These are phyloP conservation scores for Alternaria sp. DNA, from an alignment of 2,329 filamentous ascomycete genomes.

Conservation along the genomic window DNA sequence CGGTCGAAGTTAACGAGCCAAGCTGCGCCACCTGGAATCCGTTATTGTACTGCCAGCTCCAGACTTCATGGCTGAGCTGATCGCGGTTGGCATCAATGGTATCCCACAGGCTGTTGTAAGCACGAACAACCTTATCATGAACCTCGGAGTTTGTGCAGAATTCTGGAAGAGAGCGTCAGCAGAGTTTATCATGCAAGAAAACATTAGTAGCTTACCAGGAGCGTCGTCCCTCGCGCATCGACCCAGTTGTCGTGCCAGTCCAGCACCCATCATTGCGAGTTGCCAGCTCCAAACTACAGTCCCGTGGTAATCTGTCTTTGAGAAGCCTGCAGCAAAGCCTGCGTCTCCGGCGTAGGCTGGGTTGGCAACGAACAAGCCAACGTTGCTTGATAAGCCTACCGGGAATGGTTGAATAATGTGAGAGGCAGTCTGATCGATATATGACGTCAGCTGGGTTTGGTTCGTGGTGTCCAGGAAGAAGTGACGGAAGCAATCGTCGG, in stretches of 20 bases:
- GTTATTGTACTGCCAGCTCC: conserved; percentile 67
- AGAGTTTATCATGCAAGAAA: background rate
- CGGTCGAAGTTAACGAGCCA: conserved; percentile 60
- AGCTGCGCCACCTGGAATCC: conserved; percentile 62
- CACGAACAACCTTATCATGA: conserved; percentile 55
- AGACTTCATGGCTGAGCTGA: conserved; percentile 67
- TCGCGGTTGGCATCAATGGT: conserved; percentile 64
- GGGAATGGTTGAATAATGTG: conserved; percentile 68
- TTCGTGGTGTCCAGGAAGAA: conserved; percentile 70
- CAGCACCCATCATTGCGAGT: conserved; percentile 70
- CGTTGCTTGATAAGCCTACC: conserved; percentile 64
- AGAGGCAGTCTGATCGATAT: conserved; percentile 66
- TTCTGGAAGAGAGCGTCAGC: conserved; percentile 44
- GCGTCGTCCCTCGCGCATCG: conserved; percentile 55
- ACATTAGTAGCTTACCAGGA: conserved; percentile 15
- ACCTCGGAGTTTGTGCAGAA: conserved; percentile 62
- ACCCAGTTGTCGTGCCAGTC: conserved; percentile 65
- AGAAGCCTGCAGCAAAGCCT: conserved; percentile 59
- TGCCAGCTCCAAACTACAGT: conserved; percentile 74
- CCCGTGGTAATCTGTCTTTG: conserved; percentile 68
- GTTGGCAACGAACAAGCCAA: conserved; percentile 69
- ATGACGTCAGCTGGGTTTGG: conserved; percentile 64
- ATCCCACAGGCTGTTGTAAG: conserved; percentile 70
- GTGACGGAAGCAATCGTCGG: conserved; percentile 70
- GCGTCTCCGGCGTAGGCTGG: conserved; percentile 64